Percentiles rank a stretch among this genome's conserved stretches.
Evolutionary conservation across 2,329 filamentous ascomycete species (phyloP).

Genomic region (Talaromyces sp.): DNA sequence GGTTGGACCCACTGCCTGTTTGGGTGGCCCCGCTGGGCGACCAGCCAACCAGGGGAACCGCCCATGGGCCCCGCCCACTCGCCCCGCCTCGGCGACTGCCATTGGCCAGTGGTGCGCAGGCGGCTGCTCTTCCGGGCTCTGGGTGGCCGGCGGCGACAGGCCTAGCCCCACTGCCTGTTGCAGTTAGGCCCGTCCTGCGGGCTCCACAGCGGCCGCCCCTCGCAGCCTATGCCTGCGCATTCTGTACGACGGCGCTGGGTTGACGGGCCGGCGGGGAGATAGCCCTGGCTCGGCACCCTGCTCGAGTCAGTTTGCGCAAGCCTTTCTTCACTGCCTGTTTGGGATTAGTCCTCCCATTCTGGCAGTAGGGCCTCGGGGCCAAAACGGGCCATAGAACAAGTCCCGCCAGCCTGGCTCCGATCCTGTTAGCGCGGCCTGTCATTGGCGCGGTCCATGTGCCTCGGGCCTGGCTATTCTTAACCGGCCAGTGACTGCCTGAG

Average conservation of each 20-base stretch:
- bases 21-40: neutral
- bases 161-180: neutral
- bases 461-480: no score
- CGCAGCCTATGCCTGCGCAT: neutral
- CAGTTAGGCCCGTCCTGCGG: neutral
- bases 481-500: no score
- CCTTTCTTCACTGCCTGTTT: neutral
- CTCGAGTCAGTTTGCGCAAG: neutral
- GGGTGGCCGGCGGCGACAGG: neutral
- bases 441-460: no score
- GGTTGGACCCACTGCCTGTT: neutral
- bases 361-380: neutral
- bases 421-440: neutral
- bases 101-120: neutral
- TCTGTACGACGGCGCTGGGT: neutral
- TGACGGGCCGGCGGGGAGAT: neutral
- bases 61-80: neutral
- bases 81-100: neutral
- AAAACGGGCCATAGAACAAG: neutral
- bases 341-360: neutral
- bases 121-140: neutral
- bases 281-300: neutral
- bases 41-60: neutral
- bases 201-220: neutral
- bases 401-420: slow-evolving; percentile 12